Evolutionary conservation across 2,329 filamentous ascomycete genomes (phyloP).

Genomic region (Xylariaceae sp.): DNA sequence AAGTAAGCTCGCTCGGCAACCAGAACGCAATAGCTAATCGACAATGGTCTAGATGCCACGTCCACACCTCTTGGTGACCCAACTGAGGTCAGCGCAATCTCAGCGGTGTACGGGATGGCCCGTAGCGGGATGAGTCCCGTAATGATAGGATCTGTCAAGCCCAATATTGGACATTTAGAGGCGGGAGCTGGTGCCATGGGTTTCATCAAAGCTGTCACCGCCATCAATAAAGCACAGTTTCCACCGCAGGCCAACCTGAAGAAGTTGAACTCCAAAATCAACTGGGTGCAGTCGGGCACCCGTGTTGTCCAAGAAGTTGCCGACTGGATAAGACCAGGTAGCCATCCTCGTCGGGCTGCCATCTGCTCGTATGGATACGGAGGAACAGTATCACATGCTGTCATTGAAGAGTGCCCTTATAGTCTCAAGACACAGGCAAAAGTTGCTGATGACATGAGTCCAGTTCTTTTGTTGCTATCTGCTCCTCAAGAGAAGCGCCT

Average conservation of each 20-base stretch:
- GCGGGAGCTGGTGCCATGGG: conserved; percentile 26
- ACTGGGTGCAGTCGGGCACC: conserved; percentile 27
- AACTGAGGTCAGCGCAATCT: conserved; percentile 26
- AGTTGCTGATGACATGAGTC: no score
- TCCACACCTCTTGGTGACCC: conserved; percentile 35
- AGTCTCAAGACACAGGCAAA: no score
- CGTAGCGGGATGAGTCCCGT: conserved; percentile 5
- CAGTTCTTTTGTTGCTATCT: no score
- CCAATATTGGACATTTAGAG: conserved; percentile 31
- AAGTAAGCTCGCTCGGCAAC: no score
- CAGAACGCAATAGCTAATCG: no score
- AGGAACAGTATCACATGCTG: no score
- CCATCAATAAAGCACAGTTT: conserved; percentile 20
- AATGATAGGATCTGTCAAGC: conserved; percentile 29
- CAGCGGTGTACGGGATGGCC: conserved; percentile 14
- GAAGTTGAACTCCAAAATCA: conserved; percentile 31
- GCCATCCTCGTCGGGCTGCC: conserved; percentile 22
- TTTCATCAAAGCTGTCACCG: conserved; percentile 26
- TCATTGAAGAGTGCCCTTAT: no score
- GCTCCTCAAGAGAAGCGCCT: no score
- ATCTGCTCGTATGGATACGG: conserved; percentile 29
- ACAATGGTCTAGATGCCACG: conserved; percentile 30
- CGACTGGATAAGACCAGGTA: conserved; percentile 17
- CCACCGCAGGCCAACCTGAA: conserved; percentile 33
- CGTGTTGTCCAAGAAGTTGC: conserved; percentile 22